A percentile compares a stretch with the other conserved stretches of the same genome.
Evolutionary conservation across 2,329 filamentous ascomycete species (phyloP).

Genomic region (Talaromyces atroroseus): DNA sequence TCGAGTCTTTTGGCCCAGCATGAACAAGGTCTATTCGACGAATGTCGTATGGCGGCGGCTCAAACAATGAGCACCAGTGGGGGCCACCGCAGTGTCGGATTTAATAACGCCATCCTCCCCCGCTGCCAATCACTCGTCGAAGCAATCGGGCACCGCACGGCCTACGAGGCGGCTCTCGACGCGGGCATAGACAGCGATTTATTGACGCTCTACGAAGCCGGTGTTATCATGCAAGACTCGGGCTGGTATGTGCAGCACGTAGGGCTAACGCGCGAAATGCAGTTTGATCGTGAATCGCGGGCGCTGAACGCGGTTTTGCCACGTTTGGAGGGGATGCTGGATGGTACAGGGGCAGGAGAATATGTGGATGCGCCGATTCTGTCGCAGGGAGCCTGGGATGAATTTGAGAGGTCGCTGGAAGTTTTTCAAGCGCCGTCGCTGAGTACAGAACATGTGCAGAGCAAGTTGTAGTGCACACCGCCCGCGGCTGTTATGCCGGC

Average conservation of each 20-base stretch:
- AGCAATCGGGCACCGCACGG: slow-evolving; percentile 19
- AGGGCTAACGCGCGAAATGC: background rate
- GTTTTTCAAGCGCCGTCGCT: background rate
- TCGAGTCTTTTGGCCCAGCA: slow-evolving; percentile 17
- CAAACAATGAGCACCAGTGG: slow-evolving; percentile 3
- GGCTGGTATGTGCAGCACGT: slow-evolving; percentile 16
- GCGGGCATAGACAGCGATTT: slow-evolving; percentile 13
- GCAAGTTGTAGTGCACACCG: background rate
- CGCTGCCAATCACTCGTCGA: slow-evolving; percentile 16
- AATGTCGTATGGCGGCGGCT: slow-evolving; percentile 7
- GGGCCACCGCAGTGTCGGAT: slow-evolving; percentile 17
- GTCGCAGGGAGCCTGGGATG: slow-evolving; percentile 3
- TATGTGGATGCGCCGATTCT: slow-evolving; percentile 10
- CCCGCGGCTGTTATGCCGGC: background rate
- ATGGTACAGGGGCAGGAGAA: background rate
- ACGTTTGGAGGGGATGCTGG: slow-evolving; percentile 4
- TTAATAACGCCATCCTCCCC: slow-evolving; percentile 19
- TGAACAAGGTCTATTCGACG: slow-evolving; percentile 18
- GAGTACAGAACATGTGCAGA: too few species aligned
- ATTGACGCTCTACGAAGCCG: slow-evolving; percentile 15
- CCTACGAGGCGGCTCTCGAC: slow-evolving; percentile 19
- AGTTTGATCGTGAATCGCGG: slow-evolving; percentile 2
- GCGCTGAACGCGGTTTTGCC: slow-evolving; percentile 6
- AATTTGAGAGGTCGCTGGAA: background rate
- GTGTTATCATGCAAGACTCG: slow-evolving; percentile 11